Evolutionary conservation across 345 rosid genomes (phyloP).

Genomic region (Luvunga scandens): DNA sequence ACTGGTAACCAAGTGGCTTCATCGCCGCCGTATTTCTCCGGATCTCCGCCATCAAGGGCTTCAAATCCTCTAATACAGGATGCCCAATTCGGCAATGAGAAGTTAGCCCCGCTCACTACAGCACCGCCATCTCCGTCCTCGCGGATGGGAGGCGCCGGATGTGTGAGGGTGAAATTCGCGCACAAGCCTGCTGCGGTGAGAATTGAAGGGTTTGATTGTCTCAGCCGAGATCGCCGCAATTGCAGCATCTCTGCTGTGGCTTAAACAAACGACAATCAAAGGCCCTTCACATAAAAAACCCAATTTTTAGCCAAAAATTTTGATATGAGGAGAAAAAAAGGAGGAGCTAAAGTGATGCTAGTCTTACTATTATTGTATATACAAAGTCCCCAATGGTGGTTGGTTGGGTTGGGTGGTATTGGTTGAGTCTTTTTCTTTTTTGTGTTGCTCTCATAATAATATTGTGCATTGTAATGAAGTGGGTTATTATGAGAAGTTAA

Average conservation of each 20-base stretch:
- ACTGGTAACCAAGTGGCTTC: conserved; percentile 32
- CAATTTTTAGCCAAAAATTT: conserved; percentile 10
- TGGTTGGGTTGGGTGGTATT: neutral
- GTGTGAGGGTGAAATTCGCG: conserved; percentile 58
- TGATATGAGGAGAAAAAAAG: neutral
- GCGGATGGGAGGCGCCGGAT: conserved; percentile 46
- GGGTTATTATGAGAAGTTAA: conserved; percentile 21
- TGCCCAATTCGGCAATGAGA: conserved; percentile 51
- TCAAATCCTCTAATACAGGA: conserved; percentile 70
- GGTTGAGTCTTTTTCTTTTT: neutral
- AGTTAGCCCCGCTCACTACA: conserved; percentile 18
- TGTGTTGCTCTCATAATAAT: conserved; percentile 12
- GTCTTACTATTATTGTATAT: conserved; percentile 23
- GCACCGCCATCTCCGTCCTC: conserved; percentile 39
- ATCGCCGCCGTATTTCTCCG: conserved; percentile 65
- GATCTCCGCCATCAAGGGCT: conserved; percentile 75
- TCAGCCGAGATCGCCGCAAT: conserved; percentile 47
- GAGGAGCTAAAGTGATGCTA: conserved; percentile 15
- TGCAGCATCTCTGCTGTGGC: conserved; percentile 79
- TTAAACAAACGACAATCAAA: conserved; percentile 9
- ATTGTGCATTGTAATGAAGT: conserved; percentile 21
- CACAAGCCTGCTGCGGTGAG: conserved; percentile 63
- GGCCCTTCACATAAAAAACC: neutral
- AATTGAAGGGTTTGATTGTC: conserved; percentile 83
- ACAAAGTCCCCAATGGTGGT: neutral